A percentile compares a stretch with the other conserved stretches of the same genome.
These are phyloP conservation scores for Fusarium sp. DNA, from an alignment of 2,329 filamentous ascomycete species.

Conservation along the genomic window DNA sequence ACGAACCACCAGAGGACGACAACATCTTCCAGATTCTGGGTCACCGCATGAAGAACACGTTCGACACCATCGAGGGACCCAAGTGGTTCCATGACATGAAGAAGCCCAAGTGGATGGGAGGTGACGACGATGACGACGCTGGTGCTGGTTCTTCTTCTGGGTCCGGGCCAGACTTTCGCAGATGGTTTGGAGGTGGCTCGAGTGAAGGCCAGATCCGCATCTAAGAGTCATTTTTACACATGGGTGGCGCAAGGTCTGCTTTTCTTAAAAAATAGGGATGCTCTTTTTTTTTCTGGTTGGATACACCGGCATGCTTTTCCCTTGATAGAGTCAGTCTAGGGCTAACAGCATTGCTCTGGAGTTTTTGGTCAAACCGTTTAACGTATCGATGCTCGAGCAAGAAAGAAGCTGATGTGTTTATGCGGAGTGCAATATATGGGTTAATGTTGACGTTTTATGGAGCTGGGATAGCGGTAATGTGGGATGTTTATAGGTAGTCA, in stretches of 20 bases:
- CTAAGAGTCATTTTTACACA: slow-evolving; percentile 18
- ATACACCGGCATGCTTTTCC: slow-evolving; percentile 21
- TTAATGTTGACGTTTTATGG: not conserved
- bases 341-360: slow-evolving; percentile 32
- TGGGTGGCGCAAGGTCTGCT: slow-evolving; percentile 19
- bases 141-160: slow-evolving; percentile 41
- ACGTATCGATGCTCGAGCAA: slow-evolving; percentile 12
- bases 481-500: slow-evolving; percentile 15
- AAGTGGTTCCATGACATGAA: slow-evolving; percentile 85
- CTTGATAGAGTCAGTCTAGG: slow-evolving; percentile 20
- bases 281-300: slow-evolving; percentile 20
- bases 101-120: slow-evolving; percentile 84
- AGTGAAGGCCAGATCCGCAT: slow-evolving; percentile 51
- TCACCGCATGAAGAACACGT: slow-evolving; percentile 89
- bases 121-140: slow-evolving; percentile 61
- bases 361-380: slow-evolving; percentile 29
- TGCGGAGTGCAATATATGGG: not conserved
- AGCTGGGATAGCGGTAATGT: not conserved
- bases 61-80: slow-evolving; percentile 84
- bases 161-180: slow-evolving; percentile 58
- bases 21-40: slow-evolving; percentile 87
- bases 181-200: slow-evolving; percentile 67
- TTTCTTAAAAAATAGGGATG: slow-evolving; percentile 13
- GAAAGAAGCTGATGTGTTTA: slow-evolving; percentile 1
- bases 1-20: slow-evolving; percentile 76